Evolutionary conservation across 306 rosid genomes (phyloP).

Genomic region (Cercis canadensis): DNA sequence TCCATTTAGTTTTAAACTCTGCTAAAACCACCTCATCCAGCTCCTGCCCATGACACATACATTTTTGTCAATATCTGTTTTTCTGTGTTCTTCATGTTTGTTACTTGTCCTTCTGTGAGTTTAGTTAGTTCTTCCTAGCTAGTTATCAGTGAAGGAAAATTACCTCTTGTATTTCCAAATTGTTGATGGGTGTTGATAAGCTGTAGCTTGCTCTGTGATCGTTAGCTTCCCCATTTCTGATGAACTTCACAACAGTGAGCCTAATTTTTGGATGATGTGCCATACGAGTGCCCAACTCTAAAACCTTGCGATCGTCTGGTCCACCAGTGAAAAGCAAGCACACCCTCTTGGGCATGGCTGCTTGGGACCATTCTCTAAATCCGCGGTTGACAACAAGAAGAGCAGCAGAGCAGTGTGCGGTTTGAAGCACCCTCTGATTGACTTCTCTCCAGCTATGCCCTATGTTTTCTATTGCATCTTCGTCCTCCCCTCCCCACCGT

Average conservation of each 20-base stretch:
- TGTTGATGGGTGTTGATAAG: constrained; percentile 3
- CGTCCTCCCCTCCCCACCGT: constrained; percentile 32
- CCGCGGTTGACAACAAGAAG: constrained; percentile 37
- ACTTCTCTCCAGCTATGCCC: constrained; percentile 49
- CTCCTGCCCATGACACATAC: constrained; percentile 22
- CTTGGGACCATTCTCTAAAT: not conserved
- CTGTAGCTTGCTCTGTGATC: not conserved
- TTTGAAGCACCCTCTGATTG: constrained; percentile 49
- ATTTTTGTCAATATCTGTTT: not conserved
- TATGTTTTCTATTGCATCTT: constrained; percentile 18
- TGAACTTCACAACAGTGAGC: constrained; percentile 39
- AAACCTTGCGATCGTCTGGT: constrained; percentile 43
- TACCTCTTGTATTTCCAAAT: constrained; percentile 22
- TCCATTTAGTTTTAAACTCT: constrained; percentile 27
- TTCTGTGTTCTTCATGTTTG: too few species aligned
- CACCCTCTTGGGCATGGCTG: constrained; percentile 23
- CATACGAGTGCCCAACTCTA: constrained; percentile 50
- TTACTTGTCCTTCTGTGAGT: not conserved
- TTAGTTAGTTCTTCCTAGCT: not conserved
- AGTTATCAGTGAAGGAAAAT: not conserved
- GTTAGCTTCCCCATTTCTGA: not conserved
- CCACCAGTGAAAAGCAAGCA: constrained; percentile 51
- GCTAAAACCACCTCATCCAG: constrained; percentile 40
- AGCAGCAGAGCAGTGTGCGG: constrained; percentile 42
- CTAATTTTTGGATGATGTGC: constrained; percentile 42